Evolutionary conservation across 164 flowering plant genomes (phyloP).

Genomic region (Cinnamomum chago): DNA sequence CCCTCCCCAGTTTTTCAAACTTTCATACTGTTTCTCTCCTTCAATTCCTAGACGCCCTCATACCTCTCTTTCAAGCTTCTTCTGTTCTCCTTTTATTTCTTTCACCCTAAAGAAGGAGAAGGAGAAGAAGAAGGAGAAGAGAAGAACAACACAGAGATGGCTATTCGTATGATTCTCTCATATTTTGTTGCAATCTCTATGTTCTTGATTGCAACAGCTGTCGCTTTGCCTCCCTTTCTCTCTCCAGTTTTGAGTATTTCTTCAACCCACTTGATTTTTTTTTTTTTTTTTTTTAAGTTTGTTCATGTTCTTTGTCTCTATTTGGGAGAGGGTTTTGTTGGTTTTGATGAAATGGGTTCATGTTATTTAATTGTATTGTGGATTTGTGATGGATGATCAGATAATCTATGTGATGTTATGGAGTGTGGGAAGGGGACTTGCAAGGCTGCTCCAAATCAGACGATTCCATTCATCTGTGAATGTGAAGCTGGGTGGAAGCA

Average conservation of each 20-base stretch:
- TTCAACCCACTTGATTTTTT: background rate
- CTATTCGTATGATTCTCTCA: background rate
- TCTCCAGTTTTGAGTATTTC: background rate
- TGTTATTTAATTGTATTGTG: background rate
- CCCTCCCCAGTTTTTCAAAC: no score
- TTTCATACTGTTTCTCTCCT: no score
- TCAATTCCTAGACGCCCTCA: no score
- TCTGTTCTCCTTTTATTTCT: no score
- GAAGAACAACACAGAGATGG: background rate
- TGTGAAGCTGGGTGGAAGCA: conserved; percentile 13
- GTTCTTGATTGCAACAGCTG: background rate
- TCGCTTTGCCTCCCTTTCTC: background rate
- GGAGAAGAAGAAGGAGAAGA: background rate
- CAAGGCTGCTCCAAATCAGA: background rate
- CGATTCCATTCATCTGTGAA: conserved; percentile 6
- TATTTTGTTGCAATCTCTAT: background rate
- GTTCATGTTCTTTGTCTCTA: background rate
- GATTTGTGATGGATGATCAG: background rate
- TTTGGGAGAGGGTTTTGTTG: background rate
- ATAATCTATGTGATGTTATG: background rate
- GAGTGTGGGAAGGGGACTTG: conserved; percentile 15
- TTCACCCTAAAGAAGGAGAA: no score
- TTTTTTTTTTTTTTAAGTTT: no score
- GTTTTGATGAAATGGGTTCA: background rate
- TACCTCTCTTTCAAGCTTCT: no score